Conservation (phyloP, 2,329 filamentous ascomycete genomes). For the Cytospora piceae region DNA sequence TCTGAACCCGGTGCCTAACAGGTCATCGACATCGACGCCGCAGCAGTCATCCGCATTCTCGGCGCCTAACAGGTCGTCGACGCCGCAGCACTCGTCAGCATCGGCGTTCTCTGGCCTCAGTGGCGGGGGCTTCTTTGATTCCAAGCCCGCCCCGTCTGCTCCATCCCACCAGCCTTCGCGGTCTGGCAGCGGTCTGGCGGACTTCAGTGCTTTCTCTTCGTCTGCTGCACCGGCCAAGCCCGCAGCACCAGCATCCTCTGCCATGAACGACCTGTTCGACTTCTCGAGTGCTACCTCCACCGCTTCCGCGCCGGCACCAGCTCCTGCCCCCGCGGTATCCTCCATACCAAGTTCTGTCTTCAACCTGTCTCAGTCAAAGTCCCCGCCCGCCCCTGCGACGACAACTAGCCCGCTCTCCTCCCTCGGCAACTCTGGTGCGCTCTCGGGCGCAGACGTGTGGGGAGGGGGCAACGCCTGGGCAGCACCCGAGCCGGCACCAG, state of each 20-base stretch:
- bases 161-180: slow-evolving; percentile 48
- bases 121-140: slow-evolving; percentile 84
- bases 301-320: slow-evolving; percentile 47
- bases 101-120: slow-evolving; percentile 58
- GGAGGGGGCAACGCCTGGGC: slow-evolving; percentile 83
- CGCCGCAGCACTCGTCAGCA: slow-evolving; percentile 36
- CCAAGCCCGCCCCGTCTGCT: slow-evolving; percentile 60
- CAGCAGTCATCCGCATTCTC: slow-evolving; percentile 51
- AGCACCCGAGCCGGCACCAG: slow-evolving; percentile 58
- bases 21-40: slow-evolving; percentile 38
- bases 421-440: slow-evolving; percentile 40
- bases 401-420: slow-evolving; percentile 42
- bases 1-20: slow-evolving; percentile 36
- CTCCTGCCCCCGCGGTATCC: slow-evolving; percentile 47
- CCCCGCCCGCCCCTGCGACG: slow-evolving; percentile 47
- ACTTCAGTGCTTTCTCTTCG: slow-evolving; percentile 65
- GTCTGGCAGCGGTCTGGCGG: slow-evolving; percentile 66
- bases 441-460: slow-evolving; percentile 73
- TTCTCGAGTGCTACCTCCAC: slow-evolving; percentile 56
- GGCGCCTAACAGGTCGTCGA: slow-evolving; percentile 42
- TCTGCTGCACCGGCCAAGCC: slow-evolving; percentile 43
- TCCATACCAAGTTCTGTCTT: slow-evolving; percentile 69
- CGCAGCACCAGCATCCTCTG: slow-evolving; percentile 54
- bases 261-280: slow-evolving; percentile 82
- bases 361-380: slow-evolving; percentile 69